Base-by-base conservation (phyloP, 2,329 filamentous ascomycete genomes). In the Penicillium sp. region DNA sequence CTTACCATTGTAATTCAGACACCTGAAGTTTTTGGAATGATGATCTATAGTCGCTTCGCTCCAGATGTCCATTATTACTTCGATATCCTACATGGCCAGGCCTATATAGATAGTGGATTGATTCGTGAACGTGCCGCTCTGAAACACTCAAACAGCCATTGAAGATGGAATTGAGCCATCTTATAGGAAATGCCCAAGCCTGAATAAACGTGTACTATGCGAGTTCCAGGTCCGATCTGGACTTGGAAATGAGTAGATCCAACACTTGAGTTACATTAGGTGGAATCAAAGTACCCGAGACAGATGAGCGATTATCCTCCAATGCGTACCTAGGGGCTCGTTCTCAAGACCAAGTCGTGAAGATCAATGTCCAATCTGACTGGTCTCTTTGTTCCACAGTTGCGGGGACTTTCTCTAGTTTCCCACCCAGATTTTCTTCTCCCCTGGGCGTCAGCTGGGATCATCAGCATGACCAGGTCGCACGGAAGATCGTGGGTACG, bases 381-480 rank as follows among this genome's bases (percentile, higher is more conserved):
- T 50, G 48, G 48, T 27, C 35, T 37, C 48, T 41, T 41, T 31
- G 49, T 43, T 52, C 37, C 39, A 43, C 39, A 29, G 47, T 24
- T 13, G 26, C 33, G 48, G 37, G 49, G 49, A 31, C 49, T 52
- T 29, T 31, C 43, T 22, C 10, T 13, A 14, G 9, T 29, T 48
- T 48, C 9, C 27, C 27, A 14, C 11, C 11, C 7, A 5, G 9
- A 5, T 19, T 19, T n/a, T 47, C 19, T 21, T 19, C 24, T 47
- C 45, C 45, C 45, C 45, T 47, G 45, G 27, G 45, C 45, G 45
- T 47, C 45, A 47, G 45, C 45, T 47, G 45, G 19, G 45, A 51
- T 52, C 35, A 52, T 52, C 49, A 52, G 49, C 49, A 52, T 52
- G 49, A 52, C 49, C 49, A 45, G 14, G 48, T 41, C n/a, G 48